phyloP scores from a whole-genome alignment of 345 rosid genomes.

The sweet orange (Citrus sinensis) region DNA sequence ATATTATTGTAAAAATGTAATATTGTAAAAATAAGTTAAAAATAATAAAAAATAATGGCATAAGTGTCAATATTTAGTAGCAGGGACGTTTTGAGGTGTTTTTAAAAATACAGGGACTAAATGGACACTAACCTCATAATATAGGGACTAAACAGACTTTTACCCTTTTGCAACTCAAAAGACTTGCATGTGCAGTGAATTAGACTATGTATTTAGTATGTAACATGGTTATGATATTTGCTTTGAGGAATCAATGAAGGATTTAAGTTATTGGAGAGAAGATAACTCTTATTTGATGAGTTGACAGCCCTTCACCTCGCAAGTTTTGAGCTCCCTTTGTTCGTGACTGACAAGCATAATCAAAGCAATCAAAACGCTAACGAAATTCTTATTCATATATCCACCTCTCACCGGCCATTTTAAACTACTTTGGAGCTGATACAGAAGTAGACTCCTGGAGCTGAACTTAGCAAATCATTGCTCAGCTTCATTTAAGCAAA shows the following conservation, averaged over 20 bases:
- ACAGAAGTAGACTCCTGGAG: neutral
- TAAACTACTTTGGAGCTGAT: neutral
- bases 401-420: neutral
- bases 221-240: too few species aligned
- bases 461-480: neutral
- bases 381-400: neutral
- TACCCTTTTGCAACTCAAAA: neutral
- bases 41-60: too few species aligned
- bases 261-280: neutral
- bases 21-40: too few species aligned
- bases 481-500: neutral
- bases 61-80: too few species aligned
- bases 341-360: neutral
- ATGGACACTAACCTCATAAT: too few species aligned
- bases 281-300: neutral
- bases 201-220: neutral
- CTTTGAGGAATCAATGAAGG: neutral
- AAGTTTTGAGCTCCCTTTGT: neutral
- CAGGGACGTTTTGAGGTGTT: too few species aligned
- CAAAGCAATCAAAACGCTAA: neutral
- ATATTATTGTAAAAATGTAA: too few species aligned
- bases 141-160: too few species aligned
- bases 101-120: too few species aligned
- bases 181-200: neutral
- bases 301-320: neutral